Conservation (phyloP, 305 asterid species). For the Rubia tinctorum region DNA sequence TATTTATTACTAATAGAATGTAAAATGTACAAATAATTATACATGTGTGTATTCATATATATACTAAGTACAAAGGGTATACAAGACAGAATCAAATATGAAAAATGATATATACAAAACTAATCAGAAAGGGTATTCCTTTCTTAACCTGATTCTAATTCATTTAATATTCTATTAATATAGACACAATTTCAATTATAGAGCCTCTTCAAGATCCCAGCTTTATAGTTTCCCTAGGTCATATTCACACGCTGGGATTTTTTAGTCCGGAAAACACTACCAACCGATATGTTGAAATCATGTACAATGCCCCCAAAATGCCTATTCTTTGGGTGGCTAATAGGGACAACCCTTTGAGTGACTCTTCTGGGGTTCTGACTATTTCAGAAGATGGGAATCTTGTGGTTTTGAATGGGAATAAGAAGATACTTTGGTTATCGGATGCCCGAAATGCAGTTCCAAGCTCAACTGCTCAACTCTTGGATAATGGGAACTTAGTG, state of each 20-base stretch:
- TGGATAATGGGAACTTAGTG: background rate
- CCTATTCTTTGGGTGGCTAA: background rate
- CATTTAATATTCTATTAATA: too few species aligned
- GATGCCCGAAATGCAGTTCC: background rate
- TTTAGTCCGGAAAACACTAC: background rate
- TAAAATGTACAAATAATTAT: too few species aligned
- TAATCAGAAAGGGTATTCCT: too few species aligned
- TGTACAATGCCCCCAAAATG: background rate
- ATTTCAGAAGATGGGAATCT: background rate
- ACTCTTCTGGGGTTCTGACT: background rate
- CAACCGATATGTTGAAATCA: background rate
- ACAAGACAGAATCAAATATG: too few species aligned
- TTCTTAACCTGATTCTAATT: too few species aligned
- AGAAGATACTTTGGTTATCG: background rate
- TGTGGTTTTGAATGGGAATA: background rate
- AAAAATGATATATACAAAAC: too few species aligned
- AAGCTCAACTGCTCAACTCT: background rate
- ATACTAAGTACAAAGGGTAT: too few species aligned
- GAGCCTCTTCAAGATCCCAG: conserved; percentile 2
- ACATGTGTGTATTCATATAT: too few species aligned
- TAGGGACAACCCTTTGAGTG: background rate
- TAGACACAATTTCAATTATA: background rate
- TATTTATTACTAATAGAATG: too few species aligned
- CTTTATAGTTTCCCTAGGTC: background rate
- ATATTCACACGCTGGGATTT: background rate